Evolutionary conservation across 129 eudicot species (phyloP), one percentile per base, ranked within the genome.

Genomic region (Chrysanthemum lavandulifolium): DNA sequence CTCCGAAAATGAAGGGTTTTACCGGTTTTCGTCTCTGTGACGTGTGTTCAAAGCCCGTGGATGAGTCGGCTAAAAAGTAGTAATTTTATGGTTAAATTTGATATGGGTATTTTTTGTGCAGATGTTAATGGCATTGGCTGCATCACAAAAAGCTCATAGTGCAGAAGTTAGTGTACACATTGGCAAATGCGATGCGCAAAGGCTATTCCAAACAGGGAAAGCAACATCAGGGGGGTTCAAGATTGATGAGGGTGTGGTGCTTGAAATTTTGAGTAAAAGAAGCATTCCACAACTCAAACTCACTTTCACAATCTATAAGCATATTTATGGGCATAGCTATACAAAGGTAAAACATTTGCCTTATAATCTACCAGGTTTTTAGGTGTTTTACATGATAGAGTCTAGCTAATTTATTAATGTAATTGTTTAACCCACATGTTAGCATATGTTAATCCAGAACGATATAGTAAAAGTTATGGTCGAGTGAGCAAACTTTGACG

Each of bases 141-240:
- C 97, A 71, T 91, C 97, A 61, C 97, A 91, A 72, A 91, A 85
- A 71, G 91, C 97, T n/a, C 91, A 85, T 72, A 70, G 81, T 73
- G 87, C 77, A 31, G 89, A 77, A 51, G 72, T 79, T 10, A 91
- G 95, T 82, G 85, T 87, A 52, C 87, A 87, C 77, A 91, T 87
- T 54, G 95, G 89, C 50, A 91, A 85, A 64, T 81, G 91, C 68
- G 97, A 91, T 76, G 97, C 97, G n/a, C 88, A 72, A 53, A 85
- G 97, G 81, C 85, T 91, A 27, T 85, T 73, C 11, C 87, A 84
- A 85, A 86, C 90, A 56, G 91, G 97, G 29, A 89, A 87, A 75
- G 91, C 89, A 76, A 75, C 73, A 64, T 21, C 67, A 68, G 86
- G 89, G 21, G 76, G 80, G 25, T 63, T 70, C 68, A 68, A 70